Percentiles rank a stretch among this genome's conserved stretches.
These are phyloP conservation scores for Podospora australis DNA, from an alignment of 495 filamentous ascomycete species.

Conservation along the genomic window DNA sequence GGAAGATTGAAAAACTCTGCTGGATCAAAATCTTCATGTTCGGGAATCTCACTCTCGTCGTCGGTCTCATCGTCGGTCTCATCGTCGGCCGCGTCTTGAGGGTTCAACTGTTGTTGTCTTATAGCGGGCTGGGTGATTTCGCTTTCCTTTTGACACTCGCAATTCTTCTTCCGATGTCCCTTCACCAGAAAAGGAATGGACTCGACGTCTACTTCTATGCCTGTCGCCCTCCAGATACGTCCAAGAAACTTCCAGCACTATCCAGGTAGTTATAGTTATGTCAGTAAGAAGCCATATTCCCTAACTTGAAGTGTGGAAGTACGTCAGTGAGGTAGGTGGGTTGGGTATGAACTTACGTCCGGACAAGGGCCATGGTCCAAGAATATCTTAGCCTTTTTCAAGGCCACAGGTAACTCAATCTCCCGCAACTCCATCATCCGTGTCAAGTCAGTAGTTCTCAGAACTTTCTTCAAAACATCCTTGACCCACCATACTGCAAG, in stretches of 20 bases:
- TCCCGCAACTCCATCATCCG: neutral
- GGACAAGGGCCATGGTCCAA: constrained; percentile 7
- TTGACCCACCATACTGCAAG: constrained; percentile 10
- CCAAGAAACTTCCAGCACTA: constrained; percentile 9
- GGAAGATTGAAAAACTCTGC: too few relatives aligned
- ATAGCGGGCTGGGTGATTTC: neutral
- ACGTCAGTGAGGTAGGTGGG: too few relatives aligned
- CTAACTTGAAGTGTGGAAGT: too few relatives aligned
- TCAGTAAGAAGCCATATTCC: neutral
- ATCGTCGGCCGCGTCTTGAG: neutral
- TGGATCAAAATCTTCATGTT: too few relatives aligned
- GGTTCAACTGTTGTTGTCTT: neutral
- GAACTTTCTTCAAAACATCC: neutral
- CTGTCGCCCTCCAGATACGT: neutral
- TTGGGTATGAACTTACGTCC: constrained; percentile 4
- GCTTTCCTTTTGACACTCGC: neutral
- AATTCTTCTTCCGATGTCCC: neutral
- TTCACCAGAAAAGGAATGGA: neutral
- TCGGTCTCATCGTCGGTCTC: neutral
- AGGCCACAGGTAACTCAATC: neutral
- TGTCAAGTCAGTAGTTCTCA: constrained; percentile 3
- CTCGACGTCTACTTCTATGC: constrained; percentile 3
- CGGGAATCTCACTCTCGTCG: neutral
- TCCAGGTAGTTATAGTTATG: neutral
- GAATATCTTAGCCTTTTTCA: neutral